Evolutionary conservation across 1,284 basidiomycete genomes (phyloP).

Genomic region (Porodaedalea pini): DNA sequence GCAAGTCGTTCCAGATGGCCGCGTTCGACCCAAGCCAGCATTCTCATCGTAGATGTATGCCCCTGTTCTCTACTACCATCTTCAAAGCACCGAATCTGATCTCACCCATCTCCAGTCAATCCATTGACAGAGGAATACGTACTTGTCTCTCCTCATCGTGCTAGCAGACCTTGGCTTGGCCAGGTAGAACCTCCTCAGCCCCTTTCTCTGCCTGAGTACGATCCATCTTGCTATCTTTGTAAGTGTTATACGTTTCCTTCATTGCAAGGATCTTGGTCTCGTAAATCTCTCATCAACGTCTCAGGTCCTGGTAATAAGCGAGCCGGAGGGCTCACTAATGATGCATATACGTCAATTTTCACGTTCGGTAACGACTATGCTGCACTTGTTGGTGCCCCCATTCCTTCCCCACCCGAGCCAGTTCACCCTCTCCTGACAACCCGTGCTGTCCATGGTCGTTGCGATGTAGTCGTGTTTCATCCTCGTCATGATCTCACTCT

Average conservation of each 20-base stretch:
- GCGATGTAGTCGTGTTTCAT: slow-evolving; percentile 90
- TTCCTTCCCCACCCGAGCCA: slow-evolving; percentile 42
- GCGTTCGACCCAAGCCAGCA: slow-evolving; percentile 65
- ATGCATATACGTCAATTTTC: slow-evolving; percentile 65
- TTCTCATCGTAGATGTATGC: slow-evolving; percentile 69
- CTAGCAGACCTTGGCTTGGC: slow-evolving; percentile 80
- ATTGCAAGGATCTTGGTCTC: too few species aligned
- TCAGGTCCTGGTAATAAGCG: slow-evolving; percentile 82
- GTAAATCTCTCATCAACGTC: too few species aligned
- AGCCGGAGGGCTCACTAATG: slow-evolving; percentile 73
- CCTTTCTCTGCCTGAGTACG: slow-evolving; percentile 60
- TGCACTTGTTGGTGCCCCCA: slow-evolving; percentile 66
- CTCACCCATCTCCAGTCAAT: slow-evolving; percentile 51
- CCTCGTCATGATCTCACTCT: slow-evolving; percentile 90
- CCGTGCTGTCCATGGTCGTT: slow-evolving; percentile 77
- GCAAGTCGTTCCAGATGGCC: slow-evolving; percentile 34
- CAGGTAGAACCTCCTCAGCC: slow-evolving; percentile 70
- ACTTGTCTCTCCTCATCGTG: slow-evolving; percentile 82
- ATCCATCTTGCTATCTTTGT: slow-evolving; percentile 85
- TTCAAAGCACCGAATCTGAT: slow-evolving; percentile 8
- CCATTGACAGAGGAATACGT: slow-evolving; percentile 77
- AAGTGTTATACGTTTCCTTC: too few species aligned
- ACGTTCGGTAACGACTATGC: slow-evolving; percentile 87
- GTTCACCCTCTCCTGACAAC: slow-evolving; percentile 65
- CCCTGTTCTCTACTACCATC: not conserved